Evolutionary conservation across 164 flowering plant species (phyloP).

Genomic region (Sedum album): DNA sequence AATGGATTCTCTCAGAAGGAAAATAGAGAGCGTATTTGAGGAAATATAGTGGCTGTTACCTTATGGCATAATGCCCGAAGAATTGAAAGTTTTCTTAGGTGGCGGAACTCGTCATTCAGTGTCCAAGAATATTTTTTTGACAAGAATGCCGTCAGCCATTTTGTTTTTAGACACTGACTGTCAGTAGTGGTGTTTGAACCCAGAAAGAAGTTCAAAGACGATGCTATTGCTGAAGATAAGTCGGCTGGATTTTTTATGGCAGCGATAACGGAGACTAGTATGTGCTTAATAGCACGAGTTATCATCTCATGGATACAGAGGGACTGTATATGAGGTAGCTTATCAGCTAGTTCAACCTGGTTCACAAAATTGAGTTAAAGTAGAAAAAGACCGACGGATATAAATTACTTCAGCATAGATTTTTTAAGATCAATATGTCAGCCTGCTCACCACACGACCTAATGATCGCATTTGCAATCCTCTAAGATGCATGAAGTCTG

Average conservation of each 20-base stretch:
- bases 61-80: constrained; percentile 86
- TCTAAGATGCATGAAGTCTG: constrained; percentile 92
- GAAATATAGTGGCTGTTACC: constrained; percentile 28
- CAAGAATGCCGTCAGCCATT: constrained; percentile 52
- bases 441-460: constrained; percentile 75
- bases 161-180: constrained; percentile 37
- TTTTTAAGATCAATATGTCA: not conserved
- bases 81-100: constrained; percentile 68
- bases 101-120: constrained; percentile 51
- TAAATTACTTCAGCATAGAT: not conserved
- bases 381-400: not conserved
- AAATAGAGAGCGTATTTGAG: not conserved
- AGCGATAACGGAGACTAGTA: constrained; percentile 59
- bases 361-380: constrained; percentile 12
- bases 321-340: constrained; percentile 88
- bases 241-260: constrained; percentile 37
- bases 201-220: too few species aligned
- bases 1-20: not conserved
- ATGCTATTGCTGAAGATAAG: constrained; percentile 56
- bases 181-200: constrained; percentile 36
- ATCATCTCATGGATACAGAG: constrained; percentile 96
- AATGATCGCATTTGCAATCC: constrained; percentile 80
- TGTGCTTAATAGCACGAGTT: too few species aligned
- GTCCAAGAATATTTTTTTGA: constrained; percentile 59
- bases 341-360: constrained; percentile 84